These are phyloP conservation scores for Paraleonurus japonicus DNA, from an alignment of 257 asterid species.

Conservation along the genomic window DNA sequence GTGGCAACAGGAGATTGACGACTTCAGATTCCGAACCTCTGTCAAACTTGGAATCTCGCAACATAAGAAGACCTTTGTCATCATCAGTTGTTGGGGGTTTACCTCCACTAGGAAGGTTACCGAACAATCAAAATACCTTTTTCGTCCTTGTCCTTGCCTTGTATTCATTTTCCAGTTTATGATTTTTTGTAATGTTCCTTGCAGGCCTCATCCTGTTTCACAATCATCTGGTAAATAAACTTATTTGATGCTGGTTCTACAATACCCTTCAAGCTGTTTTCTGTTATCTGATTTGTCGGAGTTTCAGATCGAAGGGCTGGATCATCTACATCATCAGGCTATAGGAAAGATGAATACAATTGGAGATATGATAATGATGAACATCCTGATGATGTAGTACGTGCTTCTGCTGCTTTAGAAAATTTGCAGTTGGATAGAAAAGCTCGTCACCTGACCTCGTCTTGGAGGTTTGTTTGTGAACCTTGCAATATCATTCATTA, in stretches of 20 bases:
- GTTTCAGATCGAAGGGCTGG: conserved; percentile 73
- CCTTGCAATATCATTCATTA: conserved; percentile 7
- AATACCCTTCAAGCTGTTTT: background rate
- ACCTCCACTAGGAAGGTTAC: conserved; percentile 84
- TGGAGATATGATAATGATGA: conserved; percentile 79
- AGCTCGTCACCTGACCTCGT: conserved; percentile 60
- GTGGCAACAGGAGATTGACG: conserved; percentile 48
- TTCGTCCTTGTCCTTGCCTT: background rate
- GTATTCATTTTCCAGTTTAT: conserved; percentile 4
- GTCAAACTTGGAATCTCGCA: conserved; percentile 54
- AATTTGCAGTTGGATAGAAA: conserved; percentile 85
- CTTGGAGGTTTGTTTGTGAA: conserved; percentile 71
- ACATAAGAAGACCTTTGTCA: conserved; percentile 62
- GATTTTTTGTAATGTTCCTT: conserved; percentile 32
- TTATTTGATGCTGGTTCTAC: conserved; percentile 17
- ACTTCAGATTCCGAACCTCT: conserved; percentile 51
- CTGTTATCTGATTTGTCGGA: conserved; percentile 19
- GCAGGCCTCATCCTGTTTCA: conserved; percentile 65
- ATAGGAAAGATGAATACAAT: conserved; percentile 72
- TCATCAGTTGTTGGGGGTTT: conserved; percentile 80
- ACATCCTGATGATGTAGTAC: conserved; percentile 58
- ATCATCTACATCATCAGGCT: conserved; percentile 76
- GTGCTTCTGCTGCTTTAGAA: conserved; percentile 80
- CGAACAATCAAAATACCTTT: conserved; percentile 9
- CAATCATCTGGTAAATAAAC: conserved; percentile 60